A percentile compares a stretch with the other conserved stretches of the same genome.
Evolutionary conservation across 139 green algal genomes (phyloP).

Genomic region (Picochlorum sp.): DNA sequence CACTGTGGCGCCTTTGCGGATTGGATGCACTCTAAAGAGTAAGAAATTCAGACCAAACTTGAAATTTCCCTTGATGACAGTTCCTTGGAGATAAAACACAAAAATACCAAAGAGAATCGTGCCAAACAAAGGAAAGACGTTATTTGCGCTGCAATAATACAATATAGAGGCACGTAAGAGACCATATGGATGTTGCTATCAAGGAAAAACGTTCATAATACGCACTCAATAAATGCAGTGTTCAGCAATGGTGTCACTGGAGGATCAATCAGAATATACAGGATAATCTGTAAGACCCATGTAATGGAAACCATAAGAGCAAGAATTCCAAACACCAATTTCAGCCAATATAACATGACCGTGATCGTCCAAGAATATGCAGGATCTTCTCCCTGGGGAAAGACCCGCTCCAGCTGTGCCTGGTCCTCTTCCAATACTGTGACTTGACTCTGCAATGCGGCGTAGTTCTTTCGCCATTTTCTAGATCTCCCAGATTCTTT

Average conservation of each 20-base stretch:
- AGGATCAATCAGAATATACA: slow-evolving; percentile 82
- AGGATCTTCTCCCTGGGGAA: slow-evolving; percentile 79
- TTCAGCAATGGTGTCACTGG: slow-evolving; percentile 84
- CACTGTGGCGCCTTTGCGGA: slow-evolving; percentile 71
- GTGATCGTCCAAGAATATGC: slow-evolving; percentile 67
- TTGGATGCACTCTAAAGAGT: slow-evolving; percentile 79
- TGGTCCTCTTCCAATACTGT: slow-evolving; percentile 84
- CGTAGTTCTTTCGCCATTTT: slow-evolving; percentile 66
- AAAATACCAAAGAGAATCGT: slow-evolving; percentile 79
- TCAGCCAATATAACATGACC: slow-evolving; percentile 74
- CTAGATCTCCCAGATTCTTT: slow-evolving; percentile 38
- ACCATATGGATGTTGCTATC: no score
- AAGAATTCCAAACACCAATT: slow-evolving; percentile 58
- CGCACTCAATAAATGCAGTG: slow-evolving; percentile 63
- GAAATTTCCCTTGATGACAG: slow-evolving; percentile 83
- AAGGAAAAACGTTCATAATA: background rate
- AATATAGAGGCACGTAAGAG: no score
- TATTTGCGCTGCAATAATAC: slow-evolving; percentile 30
- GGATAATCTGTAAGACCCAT: slow-evolving; percentile 90
- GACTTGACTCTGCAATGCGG: slow-evolving; percentile 67
- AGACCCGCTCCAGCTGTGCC: slow-evolving; percentile 69
- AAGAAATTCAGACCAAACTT: slow-evolving; percentile 86
- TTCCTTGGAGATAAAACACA: slow-evolving; percentile 76
- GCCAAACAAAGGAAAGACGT: slow-evolving; percentile 84
- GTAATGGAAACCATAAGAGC: slow-evolving; percentile 53